Conservation (phyloP, 371 early-diverging fungal species). For the Mortierella sp. region DNA sequence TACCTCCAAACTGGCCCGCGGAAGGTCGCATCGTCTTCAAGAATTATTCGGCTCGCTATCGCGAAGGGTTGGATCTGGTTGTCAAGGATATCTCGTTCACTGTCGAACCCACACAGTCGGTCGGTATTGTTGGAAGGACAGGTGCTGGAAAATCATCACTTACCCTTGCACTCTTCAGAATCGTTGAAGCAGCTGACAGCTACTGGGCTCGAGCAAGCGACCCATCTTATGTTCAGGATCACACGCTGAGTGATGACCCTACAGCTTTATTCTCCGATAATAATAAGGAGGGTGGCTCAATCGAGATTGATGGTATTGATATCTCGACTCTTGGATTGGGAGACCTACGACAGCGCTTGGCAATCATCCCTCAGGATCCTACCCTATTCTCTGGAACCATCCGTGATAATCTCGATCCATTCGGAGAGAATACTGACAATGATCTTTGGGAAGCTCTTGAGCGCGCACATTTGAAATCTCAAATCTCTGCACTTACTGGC, state of each 20-base stretch:
- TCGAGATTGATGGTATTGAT: constrained; percentile 68
- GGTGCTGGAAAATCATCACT: constrained; percentile 84
- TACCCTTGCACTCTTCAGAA: constrained; percentile 78
- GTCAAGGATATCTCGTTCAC: constrained; percentile 65
- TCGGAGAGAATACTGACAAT: constrained; percentile 70
- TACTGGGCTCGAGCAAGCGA: constrained; percentile 40
- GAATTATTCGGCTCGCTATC: constrained; percentile 77
- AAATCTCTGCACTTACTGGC: constrained; percentile 56
- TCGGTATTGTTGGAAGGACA: constrained; percentile 64
- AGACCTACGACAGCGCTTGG: constrained; percentile 39
- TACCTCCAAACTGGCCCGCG: constrained; percentile 59
- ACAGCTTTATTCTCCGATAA: background rate
- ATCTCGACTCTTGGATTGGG: too few species aligned
- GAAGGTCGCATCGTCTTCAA: constrained; percentile 69
- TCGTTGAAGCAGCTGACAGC: constrained; percentile 71
- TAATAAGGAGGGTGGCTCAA: constrained; percentile 49
- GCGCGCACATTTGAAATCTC: constrained; percentile 63
- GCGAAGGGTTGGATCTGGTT: constrained; percentile 80
- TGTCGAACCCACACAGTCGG: constrained; percentile 55
- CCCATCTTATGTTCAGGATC: too few species aligned
- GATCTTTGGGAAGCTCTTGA: constrained; percentile 71
- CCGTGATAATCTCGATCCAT: constrained; percentile 77
- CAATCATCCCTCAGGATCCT: constrained; percentile 91
- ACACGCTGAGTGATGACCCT: too few species aligned
- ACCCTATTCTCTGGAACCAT: constrained; percentile 60